Conservation (phyloP, 2,329 filamentous ascomycete species). For the Ascochyta rabiei region DNA sequence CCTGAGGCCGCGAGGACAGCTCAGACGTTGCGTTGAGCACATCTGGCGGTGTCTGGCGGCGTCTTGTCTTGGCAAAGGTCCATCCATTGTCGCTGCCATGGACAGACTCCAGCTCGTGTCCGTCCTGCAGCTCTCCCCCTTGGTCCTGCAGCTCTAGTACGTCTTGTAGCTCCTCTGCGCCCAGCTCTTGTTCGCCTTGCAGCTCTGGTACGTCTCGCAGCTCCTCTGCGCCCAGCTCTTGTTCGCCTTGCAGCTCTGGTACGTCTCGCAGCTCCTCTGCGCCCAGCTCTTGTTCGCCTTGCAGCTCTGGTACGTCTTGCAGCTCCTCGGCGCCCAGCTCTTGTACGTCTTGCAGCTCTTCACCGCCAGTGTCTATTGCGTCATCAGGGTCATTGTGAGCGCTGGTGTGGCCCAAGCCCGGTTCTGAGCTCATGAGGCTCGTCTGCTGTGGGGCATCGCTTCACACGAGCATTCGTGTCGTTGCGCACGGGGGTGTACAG, state of each 20-base stretch:
- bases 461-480: constrained; percentile 32
- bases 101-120: constrained; percentile 28
- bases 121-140: constrained; percentile 11
- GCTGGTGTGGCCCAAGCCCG: constrained; percentile 66
- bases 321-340: background rate
- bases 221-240: background rate
- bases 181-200: constrained; percentile 6
- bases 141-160: constrained; percentile 22
- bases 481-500: no score
- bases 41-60: constrained; percentile 27
- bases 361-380: constrained; percentile 51
- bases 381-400: constrained; percentile 58
- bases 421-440: constrained; percentile 72
- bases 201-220: constrained; percentile 11
- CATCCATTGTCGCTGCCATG: constrained; percentile 34
- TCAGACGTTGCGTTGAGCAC: constrained; percentile 11
- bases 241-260: constrained; percentile 21
- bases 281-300: constrained; percentile 5
- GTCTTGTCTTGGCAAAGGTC: constrained; percentile 41
- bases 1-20: constrained; percentile 20
- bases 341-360: constrained; percentile 6
- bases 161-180: background rate
- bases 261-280: background rate
- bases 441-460: constrained; percentile 60
- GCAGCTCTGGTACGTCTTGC: constrained; percentile 12